These are phyloP conservation scores for Sherardia arvensis DNA, from an alignment of 257 asterid genomes.

Conservation along the genomic window DNA sequence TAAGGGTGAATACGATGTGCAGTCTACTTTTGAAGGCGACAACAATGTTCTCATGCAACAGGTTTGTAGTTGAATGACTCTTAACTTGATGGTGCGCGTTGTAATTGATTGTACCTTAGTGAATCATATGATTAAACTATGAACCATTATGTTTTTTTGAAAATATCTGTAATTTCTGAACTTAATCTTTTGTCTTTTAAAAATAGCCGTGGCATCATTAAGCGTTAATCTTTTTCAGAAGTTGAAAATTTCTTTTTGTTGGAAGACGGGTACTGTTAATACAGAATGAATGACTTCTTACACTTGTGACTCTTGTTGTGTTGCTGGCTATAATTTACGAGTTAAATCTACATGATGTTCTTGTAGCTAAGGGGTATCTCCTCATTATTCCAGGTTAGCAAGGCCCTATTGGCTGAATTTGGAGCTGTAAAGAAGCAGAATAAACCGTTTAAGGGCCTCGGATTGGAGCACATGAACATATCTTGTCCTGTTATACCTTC, in stretches of 20 bases:
- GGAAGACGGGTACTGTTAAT: too few species aligned
- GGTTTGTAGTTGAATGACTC: constrained; percentile 28
- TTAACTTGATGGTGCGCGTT: neutral
- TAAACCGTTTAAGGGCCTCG: constrained; percentile 70
- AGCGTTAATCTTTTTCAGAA: neutral
- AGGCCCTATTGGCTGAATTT: constrained; percentile 76
- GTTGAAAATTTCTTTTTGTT: too few species aligned
- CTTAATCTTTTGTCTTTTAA: neutral
- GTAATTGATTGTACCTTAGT: neutral
- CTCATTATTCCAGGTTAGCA: constrained; percentile 61
- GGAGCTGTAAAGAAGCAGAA: constrained; percentile 45
- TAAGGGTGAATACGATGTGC: constrained; percentile 89
- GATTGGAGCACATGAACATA: constrained; percentile 86
- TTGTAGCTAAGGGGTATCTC: neutral
- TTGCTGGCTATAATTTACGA: neutral
- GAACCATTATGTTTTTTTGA: neutral
- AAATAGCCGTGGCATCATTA: too few species aligned
- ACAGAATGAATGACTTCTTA: neutral
- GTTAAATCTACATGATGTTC: neutral
- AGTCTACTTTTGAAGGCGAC: constrained; percentile 93
- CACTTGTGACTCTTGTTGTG: neutral
- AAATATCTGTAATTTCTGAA: neutral
- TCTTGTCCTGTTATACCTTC: constrained; percentile 58
- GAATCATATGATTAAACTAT: neutral
- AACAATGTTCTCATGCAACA: constrained; percentile 97